phyloP scores from a whole-genome alignment of 2,329 filamentous ascomycete genomes.

The Fusarium sp. region DNA sequence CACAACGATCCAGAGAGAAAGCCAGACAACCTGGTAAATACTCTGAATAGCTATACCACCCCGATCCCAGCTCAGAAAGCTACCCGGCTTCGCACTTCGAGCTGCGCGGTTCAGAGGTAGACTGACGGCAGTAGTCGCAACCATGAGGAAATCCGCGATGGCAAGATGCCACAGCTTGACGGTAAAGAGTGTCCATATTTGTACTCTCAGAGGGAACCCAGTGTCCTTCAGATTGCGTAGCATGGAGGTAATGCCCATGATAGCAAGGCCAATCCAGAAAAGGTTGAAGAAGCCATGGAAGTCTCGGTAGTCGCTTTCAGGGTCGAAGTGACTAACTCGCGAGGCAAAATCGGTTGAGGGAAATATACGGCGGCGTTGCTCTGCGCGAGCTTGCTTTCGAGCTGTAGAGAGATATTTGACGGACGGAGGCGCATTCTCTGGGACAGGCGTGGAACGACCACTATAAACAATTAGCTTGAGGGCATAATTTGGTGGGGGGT shows the following conservation, averaged over 20 bases:
- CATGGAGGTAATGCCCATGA: constrained; percentile 97
- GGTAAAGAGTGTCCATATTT: constrained; percentile 90
- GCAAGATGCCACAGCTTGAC: constrained; percentile 90
- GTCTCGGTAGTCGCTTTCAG: constrained; percentile 89
- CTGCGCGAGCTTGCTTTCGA: constrained; percentile 83
- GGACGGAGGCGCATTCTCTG: constrained; percentile 93
- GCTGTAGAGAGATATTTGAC: constrained; percentile 87
- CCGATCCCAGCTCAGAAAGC: constrained; percentile 76
- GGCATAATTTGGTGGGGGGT: background rate
- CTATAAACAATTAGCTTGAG: constrained; percentile 59
- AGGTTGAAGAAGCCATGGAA: constrained; percentile 98
- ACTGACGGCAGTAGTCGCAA: constrained; percentile 77
- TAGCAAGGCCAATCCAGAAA: constrained; percentile 96
- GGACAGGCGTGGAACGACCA: constrained; percentile 84
- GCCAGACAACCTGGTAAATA: constrained; percentile 82
- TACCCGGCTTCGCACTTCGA: constrained; percentile 64
- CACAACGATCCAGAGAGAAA: constrained; percentile 84
- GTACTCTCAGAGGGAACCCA: constrained; percentile 84
- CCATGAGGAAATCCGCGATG: constrained; percentile 88
- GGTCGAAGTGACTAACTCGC: constrained; percentile 95
- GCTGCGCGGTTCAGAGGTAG: constrained; percentile 80
- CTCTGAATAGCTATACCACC: constrained; percentile 88
- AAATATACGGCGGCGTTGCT: constrained; percentile 87
- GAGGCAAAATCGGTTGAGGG: constrained; percentile 92
- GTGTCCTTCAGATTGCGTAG: constrained; percentile 94